Conservation (phyloP, 352 stramenopile genomes). For the Globisporangium emineosum region DNA sequence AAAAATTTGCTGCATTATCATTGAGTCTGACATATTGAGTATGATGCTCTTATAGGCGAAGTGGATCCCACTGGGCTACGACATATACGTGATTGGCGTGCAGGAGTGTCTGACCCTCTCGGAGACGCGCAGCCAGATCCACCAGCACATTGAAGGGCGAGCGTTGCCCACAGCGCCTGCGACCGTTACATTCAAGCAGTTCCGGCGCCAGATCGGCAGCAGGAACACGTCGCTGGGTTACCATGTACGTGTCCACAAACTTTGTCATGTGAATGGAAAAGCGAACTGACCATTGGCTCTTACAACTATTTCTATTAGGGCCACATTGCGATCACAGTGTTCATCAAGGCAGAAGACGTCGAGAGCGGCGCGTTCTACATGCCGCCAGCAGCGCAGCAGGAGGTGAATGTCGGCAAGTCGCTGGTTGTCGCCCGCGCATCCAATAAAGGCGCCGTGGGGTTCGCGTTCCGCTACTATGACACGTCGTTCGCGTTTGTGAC, state of each 20-base stretch:
- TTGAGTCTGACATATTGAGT: no score
- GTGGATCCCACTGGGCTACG: constrained; percentile 83
- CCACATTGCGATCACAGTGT: constrained; percentile 86
- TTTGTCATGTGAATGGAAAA: neutral
- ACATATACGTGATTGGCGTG: constrained; percentile 90
- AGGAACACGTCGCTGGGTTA: constrained; percentile 81
- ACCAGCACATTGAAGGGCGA: constrained; percentile 57
- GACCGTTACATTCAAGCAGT: constrained; percentile 44
- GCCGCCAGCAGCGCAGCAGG: constrained; percentile 62
- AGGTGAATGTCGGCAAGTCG: constrained; percentile 68
- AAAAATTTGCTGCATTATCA: no score
- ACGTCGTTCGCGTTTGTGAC: constrained; percentile 85
- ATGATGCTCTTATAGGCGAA: constrained; percentile 32
- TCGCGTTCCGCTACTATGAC: constrained; percentile 86
- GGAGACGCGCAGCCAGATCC: constrained; percentile 57
- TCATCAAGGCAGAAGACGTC: constrained; percentile 64
- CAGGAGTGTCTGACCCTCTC: constrained; percentile 86
- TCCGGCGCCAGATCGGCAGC: constrained; percentile 75
- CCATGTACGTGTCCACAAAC: constrained; percentile 32
- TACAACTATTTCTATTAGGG: constrained; percentile 31
- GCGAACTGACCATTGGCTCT: neutral
- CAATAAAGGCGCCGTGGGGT: constrained; percentile 90
- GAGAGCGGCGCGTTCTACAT: constrained; percentile 78
- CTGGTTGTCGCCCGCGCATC: constrained; percentile 73
- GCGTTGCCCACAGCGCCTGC: constrained; percentile 22